phyloP scores from a whole-genome alignment of 1,139 yeast genomes.

The Yamadazyma songkhlaensis region DNA sequence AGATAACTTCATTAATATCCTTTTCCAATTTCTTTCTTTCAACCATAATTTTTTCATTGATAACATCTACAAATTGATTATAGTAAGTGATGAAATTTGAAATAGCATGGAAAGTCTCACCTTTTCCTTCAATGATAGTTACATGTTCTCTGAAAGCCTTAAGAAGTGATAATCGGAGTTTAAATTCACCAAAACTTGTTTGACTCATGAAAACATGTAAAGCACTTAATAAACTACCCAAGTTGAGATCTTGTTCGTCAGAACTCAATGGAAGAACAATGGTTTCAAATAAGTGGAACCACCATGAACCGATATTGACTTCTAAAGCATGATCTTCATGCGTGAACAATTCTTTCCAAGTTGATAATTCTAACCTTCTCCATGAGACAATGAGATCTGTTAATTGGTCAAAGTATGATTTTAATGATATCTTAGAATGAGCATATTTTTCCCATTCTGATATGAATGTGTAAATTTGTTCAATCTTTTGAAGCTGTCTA shows the following conservation, averaged over 20 bases:
- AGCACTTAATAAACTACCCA: conserved; percentile 56
- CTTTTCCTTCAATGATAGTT: conserved; percentile 17
- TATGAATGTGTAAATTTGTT: conserved; percentile 77
- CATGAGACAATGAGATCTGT: conserved; percentile 77
- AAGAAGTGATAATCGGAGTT: conserved; percentile 54
- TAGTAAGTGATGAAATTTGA: conserved; percentile 64
- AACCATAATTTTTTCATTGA: conserved; percentile 43
- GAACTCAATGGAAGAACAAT: conserved; percentile 49
- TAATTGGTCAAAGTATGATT: conserved; percentile 51
- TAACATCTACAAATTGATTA: conserved; percentile 54
- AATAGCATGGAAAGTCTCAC: conserved; percentile 41
- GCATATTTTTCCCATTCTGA: conserved; percentile 96
- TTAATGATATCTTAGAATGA: conserved; percentile 68
- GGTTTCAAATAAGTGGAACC: conserved; percentile 86
- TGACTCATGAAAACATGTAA: conserved; percentile 74
- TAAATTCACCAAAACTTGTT: conserved; percentile 73
- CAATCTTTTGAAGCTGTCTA: conserved; percentile 74
- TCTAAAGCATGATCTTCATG: conserved; percentile 59
- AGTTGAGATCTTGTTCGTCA: conserved; percentile 20
- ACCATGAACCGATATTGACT: conserved; percentile 70
- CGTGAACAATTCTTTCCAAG: conserved; percentile 78
- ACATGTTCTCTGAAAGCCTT: conserved; percentile 61
- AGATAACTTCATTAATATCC: conserved; percentile 77
- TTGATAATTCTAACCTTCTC: conserved; percentile 82
- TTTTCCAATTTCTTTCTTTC: conserved; percentile 63